Conservation (phyloP, 805 yeast species). For the Saturnispora zaruensis region DNA sequence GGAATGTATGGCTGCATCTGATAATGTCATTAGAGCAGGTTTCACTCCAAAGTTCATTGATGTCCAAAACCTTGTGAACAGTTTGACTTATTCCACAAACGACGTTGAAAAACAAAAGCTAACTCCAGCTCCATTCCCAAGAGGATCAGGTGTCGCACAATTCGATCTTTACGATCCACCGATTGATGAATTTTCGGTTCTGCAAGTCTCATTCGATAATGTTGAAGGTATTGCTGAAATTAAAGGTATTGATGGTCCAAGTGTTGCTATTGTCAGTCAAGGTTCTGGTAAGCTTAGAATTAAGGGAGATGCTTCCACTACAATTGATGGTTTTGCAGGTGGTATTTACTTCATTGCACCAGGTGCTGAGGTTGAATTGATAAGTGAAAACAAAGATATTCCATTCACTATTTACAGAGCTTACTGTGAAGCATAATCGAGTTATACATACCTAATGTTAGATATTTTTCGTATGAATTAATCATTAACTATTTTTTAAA, state of each 20-base stretch:
- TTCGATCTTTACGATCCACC: conserved; percentile 85
- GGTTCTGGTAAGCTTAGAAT: conserved; percentile 60
- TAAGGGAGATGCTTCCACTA: conserved; percentile 32
- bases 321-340: conserved; percentile 54
- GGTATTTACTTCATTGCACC: conserved; percentile 83
- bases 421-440: conserved; percentile 58
- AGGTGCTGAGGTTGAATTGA: conserved; percentile 52
- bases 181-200: conserved; percentile 91
- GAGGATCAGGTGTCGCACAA: conserved; percentile 59
- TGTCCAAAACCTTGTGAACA: conserved; percentile 77
- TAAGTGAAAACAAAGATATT: conserved; percentile 35
- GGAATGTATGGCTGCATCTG: conserved; percentile 99
- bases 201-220: conserved; percentile 60
- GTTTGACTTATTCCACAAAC: conserved; percentile 84
- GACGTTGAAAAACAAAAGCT: conserved; percentile 91
- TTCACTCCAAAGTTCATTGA: conserved; percentile 99
- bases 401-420: conserved; percentile 83
- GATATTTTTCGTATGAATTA: neutral
- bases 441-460: neutral
- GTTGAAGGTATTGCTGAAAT: conserved; percentile 45
- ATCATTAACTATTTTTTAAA: neutral
- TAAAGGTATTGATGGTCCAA: conserved; percentile 73
- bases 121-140: conserved; percentile 50
- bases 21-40: conserved; percentile 96
- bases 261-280: conserved; percentile 73